phyloP scores from a whole-genome alignment of 805 yeast genomes.

The Candida methanosorbosa region DNA sequence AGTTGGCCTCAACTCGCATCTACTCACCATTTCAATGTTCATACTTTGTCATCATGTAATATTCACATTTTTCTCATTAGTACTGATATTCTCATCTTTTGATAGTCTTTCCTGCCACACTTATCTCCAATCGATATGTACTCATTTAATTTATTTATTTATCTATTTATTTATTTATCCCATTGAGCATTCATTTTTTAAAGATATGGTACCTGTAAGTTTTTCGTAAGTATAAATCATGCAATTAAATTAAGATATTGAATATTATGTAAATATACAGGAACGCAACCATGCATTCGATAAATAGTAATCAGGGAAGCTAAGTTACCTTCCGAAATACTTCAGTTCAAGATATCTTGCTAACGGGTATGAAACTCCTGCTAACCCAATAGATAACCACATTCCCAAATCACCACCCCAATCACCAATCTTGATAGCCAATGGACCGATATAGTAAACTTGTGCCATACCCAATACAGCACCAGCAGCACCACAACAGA shows the following conservation, averaged over 20 bases:
- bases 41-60: no score
- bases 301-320: no score
- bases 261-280: no score
- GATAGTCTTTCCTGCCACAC: no score
- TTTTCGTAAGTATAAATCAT: no score
- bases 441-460: constrained; percentile 71
- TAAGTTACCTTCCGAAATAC: constrained; percentile 33
- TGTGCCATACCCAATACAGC: constrained; percentile 87
- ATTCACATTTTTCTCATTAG: no score
- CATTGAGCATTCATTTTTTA: neutral
- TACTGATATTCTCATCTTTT: no score
- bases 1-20: no score
- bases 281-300: no score
- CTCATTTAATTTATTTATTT: neutral
- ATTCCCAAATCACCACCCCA: constrained; percentile 76
- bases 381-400: constrained; percentile 68
- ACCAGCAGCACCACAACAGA: constrained; percentile 66
- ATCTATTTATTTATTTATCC: neutral
- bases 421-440: constrained; percentile 58
- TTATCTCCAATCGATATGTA: neutral
- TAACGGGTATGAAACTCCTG: constrained; percentile 55
- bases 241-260: no score
- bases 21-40: no score
- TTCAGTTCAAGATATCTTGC: constrained; percentile 60
- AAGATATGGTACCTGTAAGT: no score